Evolutionary conservation across 805 yeast species (phyloP), one percentile per base, ranked within the genome.

Genomic region (Zygoascus tannicola): DNA sequence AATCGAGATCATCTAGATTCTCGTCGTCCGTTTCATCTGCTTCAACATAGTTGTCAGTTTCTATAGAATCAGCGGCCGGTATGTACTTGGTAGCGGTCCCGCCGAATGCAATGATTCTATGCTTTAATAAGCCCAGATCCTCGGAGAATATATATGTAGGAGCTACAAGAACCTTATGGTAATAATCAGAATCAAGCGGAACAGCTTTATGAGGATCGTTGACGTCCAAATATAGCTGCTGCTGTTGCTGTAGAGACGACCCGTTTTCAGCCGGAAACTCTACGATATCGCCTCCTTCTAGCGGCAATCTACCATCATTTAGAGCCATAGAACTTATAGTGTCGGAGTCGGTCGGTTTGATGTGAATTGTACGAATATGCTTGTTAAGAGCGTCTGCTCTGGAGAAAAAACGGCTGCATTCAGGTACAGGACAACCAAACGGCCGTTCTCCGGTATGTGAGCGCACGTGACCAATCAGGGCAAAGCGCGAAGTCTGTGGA

Each of bases 381-480:
- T 76, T 74, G 16, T 78, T 71, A 48, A 83, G 66, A 1, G 81
- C 83, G 49, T 77, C 83, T 0, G 78, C 66, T 43, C 81, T 59
- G 0, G 76, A 70, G 54, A 79, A 80, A 37, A 70, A 70, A 48
- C 74, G 69, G 41, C 70, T 72, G 58, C 90, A 82, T 50, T 79
- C 84, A 1, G 84, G 84, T 12, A 80, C 64, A 1, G 74, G 68
- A 57, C 90, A 82, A 52, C 67, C 73, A 51, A 73, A 78, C 30
- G 85, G 85, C 52, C 71, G 71, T 52, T 80, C 83, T 1, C 81
- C 79, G 0, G 82, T 75, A 57, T 82, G 90, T 1, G 75, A 68
- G 44, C 85, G 59, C 50, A 80, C 65, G 55, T 81, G 90, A 0
- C 81, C 68, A 0, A 78, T 66, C 26, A 82, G 65, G 1, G 81